phyloP scores from a whole-genome alignment of 495 filamentous ascomycete species.

The Aspergillus ellipticus region DNA sequence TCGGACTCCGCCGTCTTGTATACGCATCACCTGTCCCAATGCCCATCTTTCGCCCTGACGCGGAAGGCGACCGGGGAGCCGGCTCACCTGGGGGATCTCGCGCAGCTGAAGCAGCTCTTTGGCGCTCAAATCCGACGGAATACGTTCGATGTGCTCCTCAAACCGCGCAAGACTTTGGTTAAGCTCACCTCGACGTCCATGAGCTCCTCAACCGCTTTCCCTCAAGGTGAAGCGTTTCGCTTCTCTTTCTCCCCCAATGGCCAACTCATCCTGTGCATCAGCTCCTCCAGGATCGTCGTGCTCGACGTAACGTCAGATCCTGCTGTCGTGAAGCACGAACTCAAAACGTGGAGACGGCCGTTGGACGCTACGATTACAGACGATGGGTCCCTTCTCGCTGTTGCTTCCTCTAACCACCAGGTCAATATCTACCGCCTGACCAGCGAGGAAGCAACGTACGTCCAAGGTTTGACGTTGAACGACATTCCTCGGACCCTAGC shows the following conservation, averaged over 20 bases:
- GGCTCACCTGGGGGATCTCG: conserved; percentile 51
- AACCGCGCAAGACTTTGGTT: conserved; percentile 65
- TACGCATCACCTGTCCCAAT: conserved; percentile 69
- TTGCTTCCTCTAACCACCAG: conserved; percentile 74
- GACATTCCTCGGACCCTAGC: conserved; percentile 73
- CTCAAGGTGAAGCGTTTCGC: conserved; percentile 80
- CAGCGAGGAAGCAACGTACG: conserved; percentile 56
- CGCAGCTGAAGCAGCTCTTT: conserved; percentile 62
- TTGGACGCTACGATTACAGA: conserved; percentile 75
- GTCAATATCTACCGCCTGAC: conserved; percentile 76
- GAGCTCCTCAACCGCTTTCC: conserved; percentile 74
- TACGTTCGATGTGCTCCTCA: conserved; percentile 73
- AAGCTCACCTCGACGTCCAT: conserved; percentile 79
- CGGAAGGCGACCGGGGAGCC: conserved; percentile 41
- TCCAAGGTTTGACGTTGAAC: conserved; percentile 68
- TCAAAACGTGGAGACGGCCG: conserved; percentile 76
- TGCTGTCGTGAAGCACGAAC: conserved; percentile 64
- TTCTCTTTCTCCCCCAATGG: conserved; percentile 75
- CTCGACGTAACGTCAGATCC: conserved; percentile 57
- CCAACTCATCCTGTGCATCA: conserved; percentile 70
- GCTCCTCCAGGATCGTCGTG: conserved; percentile 84
- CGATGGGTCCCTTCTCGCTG: conserved; percentile 71
- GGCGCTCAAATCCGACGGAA: conserved; percentile 69
- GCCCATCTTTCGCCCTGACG: conserved; percentile 61
- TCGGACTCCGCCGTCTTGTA: conserved; percentile 72